A percentile compares a stretch with the other conserved stretches of the same genome.
Evolutionary conservation across 106 monocot genomes (phyloP).

Genomic region (Dendrobium officinale): DNA sequence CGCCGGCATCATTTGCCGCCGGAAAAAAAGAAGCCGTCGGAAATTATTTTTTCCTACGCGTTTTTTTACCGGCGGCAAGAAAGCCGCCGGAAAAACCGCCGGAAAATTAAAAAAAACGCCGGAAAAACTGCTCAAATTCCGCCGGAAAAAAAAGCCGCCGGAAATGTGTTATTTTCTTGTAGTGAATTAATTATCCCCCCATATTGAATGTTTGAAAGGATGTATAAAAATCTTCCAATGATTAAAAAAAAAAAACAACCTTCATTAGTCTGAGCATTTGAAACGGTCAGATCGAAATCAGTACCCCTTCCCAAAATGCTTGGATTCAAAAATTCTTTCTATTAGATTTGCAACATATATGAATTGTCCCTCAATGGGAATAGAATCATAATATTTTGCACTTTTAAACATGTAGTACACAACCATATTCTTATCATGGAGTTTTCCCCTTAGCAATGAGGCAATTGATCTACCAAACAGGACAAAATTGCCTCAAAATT

Average conservation of each 20-base stretch:
- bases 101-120: too few species aligned
- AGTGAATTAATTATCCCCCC: background rate
- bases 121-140: too few species aligned
- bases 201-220: background rate
- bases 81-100: too few species aligned
- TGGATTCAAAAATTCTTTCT: slow-evolving; percentile 95
- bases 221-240: background rate
- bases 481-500: slow-evolving; percentile 5
- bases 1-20: too few species aligned
- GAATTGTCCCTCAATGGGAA: slow-evolving; percentile 92
- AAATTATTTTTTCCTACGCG: too few species aligned
- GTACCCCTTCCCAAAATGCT: slow-evolving; percentile 93
- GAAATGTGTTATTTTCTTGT: too few species aligned
- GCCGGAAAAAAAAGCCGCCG: too few species aligned
- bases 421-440: slow-evolving; percentile 52
- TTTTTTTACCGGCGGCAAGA: too few species aligned
- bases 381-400: slow-evolving; percentile 84
- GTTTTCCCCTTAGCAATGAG: background rate
- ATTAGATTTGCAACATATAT: slow-evolving; percentile 87
- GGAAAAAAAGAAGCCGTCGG: too few species aligned
- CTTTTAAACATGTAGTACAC: slow-evolving; percentile 99
- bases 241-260: slow-evolving; percentile 58
- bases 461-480: slow-evolving; percentile 4
- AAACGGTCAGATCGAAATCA: slow-evolving; percentile 90
- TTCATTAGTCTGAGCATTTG: slow-evolving; percentile 94